Base-by-base conservation (phyloP, 768 basidiomycete species). In the Rubroboletus pulcherrimus region DNA sequence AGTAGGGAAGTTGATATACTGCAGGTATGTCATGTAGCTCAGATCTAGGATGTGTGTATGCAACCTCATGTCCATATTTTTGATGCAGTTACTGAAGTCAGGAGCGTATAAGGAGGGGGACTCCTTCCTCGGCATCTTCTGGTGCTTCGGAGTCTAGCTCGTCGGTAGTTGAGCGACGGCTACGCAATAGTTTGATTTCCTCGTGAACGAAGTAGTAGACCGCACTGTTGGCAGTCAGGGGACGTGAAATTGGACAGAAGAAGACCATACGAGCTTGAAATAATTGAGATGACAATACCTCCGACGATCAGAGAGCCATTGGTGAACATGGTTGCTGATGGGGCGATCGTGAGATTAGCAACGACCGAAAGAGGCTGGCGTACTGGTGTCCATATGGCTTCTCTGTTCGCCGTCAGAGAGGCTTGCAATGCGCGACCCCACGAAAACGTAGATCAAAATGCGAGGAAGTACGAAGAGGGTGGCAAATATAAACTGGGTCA, bases 401-500 rank as follows among this genome's bases (percentile, higher is more conserved):
- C 91, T 80, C 57, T 85, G 82, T 61, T 86, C 79, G 35, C 88
- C 89, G 62, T 93, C 91, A 10, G 91, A 86, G 15, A 93, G 73
- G 11, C 75, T 75, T 39, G 87, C 88, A 41, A 92, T 81, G 29
- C 82, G 82, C 2, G 86, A 86, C 3, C 91, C 92, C 49, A 93
- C 83, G 71, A 92, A 91, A 14, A 86, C 83, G 55, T 88, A 82
- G 29, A 93, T 75, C 33, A 86, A 68, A 6, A 87, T 73, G 66
- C 86, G 92, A 24, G 92, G 91, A 42, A 84, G 81, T 9, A 84
- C 75, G 65, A 83, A 84, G 43, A 80, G 70, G 5, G 90, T 93
- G 7, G 92, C 92, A 8, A 84, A 64, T 45, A 83, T 71, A 65
- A 93, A 93, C 72, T 93, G 90, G 76, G 80, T 82, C 4, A 93